Evolutionary conservation across 2,329 filamentous ascomycete genomes (phyloP).

Genomic region (Aspergillus chevalieri): DNA sequence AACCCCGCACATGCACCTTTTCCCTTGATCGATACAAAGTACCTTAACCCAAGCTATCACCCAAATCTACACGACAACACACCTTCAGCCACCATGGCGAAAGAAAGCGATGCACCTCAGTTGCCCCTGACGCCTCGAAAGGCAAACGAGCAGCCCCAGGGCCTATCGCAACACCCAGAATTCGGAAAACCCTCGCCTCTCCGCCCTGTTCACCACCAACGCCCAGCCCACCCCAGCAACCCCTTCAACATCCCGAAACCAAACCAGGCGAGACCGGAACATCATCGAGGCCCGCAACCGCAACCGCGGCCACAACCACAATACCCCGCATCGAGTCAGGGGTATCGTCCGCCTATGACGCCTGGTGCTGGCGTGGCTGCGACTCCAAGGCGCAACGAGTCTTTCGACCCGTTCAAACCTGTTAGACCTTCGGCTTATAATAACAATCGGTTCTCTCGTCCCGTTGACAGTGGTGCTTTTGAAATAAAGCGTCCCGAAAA

Average conservation of each 20-base stretch:
- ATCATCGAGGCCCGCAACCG: conserved; percentile 33
- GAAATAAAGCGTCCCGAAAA: conserved; percentile 47
- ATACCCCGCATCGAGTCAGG: conserved; percentile 9
- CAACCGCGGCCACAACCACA: conserved; percentile 18
- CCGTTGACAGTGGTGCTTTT: conserved; percentile 28
- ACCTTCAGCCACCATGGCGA: conserved; percentile 40
- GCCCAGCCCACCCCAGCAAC: conserved; percentile 27
- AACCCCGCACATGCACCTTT: too few species aligned
- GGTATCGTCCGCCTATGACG: conserved; percentile 13
- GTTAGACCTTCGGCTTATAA: conserved; percentile 33
- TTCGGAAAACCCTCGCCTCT: conserved; percentile 57
- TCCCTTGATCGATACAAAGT: neutral
- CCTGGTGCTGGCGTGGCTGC: conserved; percentile 13
- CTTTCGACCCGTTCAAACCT: conserved; percentile 36
- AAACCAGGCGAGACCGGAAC: conserved; percentile 45
- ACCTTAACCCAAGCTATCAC: neutral
- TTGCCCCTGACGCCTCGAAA: conserved; percentile 30
- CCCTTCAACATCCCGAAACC: conserved; percentile 49
- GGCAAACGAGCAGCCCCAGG: conserved; percentile 27
- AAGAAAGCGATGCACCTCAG: conserved; percentile 44
- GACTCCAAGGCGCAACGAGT: conserved; percentile 22
- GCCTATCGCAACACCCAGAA: conserved; percentile 41
- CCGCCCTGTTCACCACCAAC: conserved; percentile 37
- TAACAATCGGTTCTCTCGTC: conserved; percentile 19
- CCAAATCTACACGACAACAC: too few species aligned